Evolutionary conservation across 2,329 filamentous ascomycete genomes (phyloP).

Genomic region (Diaporthe caulivora): DNA sequence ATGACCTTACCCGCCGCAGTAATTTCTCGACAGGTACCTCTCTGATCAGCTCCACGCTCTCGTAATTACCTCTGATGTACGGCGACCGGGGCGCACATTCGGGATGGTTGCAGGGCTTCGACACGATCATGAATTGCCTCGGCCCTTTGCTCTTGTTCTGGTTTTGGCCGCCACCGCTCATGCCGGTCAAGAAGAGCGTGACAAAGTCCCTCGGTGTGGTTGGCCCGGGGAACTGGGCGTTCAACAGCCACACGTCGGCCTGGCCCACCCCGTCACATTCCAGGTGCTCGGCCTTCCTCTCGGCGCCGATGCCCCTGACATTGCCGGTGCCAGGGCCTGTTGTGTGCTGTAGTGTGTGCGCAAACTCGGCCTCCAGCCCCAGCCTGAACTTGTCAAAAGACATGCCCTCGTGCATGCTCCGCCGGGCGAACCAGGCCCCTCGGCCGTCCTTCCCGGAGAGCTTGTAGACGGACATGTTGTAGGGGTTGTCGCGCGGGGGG

Average conservation of each 20-base stretch:
- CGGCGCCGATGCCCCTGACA: slow-evolving; percentile 87
- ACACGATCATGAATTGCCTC: slow-evolving; percentile 87
- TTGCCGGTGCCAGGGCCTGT: slow-evolving; percentile 79
- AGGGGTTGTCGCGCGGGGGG: slow-evolving; percentile 78
- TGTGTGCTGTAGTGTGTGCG: slow-evolving; percentile 70
- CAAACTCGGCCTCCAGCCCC: slow-evolving; percentile 83
- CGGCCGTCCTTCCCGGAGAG: slow-evolving; percentile 82
- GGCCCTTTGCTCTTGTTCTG: slow-evolving; percentile 60
- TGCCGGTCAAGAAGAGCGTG: slow-evolving; percentile 75
- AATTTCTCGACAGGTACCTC: slow-evolving; percentile 75
- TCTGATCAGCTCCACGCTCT: slow-evolving; percentile 91
- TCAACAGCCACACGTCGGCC: slow-evolving; percentile 84
- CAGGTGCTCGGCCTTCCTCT: slow-evolving; percentile 76
- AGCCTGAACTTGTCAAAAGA: slow-evolving; percentile 82
- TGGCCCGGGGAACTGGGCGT: slow-evolving; percentile 90
- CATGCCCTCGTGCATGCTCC: slow-evolving; percentile 84
- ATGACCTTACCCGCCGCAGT: slow-evolving; percentile 57
- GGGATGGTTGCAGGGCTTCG: slow-evolving; percentile 84
- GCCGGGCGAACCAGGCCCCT: slow-evolving; percentile 89
- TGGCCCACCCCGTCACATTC: slow-evolving; percentile 70
- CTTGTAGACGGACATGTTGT: slow-evolving; percentile 84
- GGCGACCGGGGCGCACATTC: slow-evolving; percentile 77
- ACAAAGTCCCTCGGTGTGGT: slow-evolving; percentile 91
- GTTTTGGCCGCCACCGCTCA: slow-evolving; percentile 40
- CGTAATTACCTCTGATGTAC: slow-evolving; percentile 87